Evolutionary conservation across 2,329 filamentous ascomycete species (phyloP).

Genomic region (Akanthomyces lecanii): DNA sequence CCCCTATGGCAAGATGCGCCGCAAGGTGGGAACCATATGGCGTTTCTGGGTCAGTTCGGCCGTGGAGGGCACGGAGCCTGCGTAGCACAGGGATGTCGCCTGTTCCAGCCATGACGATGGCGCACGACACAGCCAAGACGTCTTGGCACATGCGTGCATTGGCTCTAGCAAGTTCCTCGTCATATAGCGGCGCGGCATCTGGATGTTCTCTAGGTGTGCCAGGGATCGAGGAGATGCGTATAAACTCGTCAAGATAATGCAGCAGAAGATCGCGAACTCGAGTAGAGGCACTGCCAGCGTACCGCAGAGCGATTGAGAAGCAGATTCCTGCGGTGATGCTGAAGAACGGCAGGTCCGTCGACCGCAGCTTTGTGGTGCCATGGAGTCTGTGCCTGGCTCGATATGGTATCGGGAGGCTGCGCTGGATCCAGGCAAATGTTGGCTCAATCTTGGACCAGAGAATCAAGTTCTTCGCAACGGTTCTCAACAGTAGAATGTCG

Average conservation of each 20-base stretch:
- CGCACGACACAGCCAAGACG: conserved; percentile 72
- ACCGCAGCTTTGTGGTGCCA: conserved; percentile 60
- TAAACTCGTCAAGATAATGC: conserved; percentile 80
- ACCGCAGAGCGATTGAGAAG: conserved; percentile 71
- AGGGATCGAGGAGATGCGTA: conserved; percentile 65
- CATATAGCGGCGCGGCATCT: conserved; percentile 55
- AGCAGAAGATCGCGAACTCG: conserved; percentile 77
- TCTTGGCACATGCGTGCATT: conserved; percentile 91
- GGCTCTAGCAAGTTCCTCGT: conserved; percentile 75
- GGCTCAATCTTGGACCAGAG: conserved; percentile 84
- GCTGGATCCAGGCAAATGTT: conserved; percentile 68
- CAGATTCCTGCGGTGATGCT: conserved; percentile 88
- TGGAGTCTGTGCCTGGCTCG: conserved; percentile 57
- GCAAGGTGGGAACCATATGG: conserved; percentile 94
- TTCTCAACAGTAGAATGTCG: conserved; percentile 85
- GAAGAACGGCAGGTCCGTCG: conserved; percentile 85
- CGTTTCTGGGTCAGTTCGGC: conserved; percentile 75
- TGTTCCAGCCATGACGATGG: conserved; percentile 93
- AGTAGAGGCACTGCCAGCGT: conserved; percentile 66
- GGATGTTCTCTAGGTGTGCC: conserved; percentile 26
- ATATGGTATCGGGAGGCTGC: conserved; percentile 69
- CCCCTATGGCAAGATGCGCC: conserved; percentile 84
- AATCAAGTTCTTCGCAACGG: conserved; percentile 84
- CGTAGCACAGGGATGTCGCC: conserved; percentile 84
- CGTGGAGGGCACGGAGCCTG: conserved; percentile 81